Evolutionary conservation across 306 rosid genomes (phyloP), one percentile per base, ranked within the genome.

Genomic region (Gleditsia sinensis): DNA sequence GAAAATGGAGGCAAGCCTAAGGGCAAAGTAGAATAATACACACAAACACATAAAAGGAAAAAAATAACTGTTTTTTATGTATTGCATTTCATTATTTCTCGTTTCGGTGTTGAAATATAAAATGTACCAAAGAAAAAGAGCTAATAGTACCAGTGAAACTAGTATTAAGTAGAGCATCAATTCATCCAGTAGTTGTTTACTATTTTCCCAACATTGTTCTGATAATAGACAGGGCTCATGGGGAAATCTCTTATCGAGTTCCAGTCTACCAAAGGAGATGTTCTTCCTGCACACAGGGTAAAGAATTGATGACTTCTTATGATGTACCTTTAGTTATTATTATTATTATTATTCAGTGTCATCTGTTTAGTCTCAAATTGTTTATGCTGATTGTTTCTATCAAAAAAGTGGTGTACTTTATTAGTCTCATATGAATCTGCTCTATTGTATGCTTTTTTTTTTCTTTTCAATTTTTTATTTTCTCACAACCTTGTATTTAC

Each of bases 261-360:
- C 61, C 95, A 88, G 65, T 91, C 97, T 7, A 91, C 90, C 57
- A 91, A 88, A 86, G 94, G 89, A 58, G 97, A 94, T 16, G 95
- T 92, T 79, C 98, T 94, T 87, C 98, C 98, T 69, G 88, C 97
- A 43, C 98, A 94, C 87, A 94, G 87, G 97, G 98, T 94, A 67
- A 85, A 67, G 28, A 59, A 67, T 42, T 53, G 50, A 42, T 61
- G 17, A 20, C 46, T 7, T 28, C n/a, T 9, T 3, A 61, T 34
- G 48, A 36, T 5, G 4, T 9, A 20, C 28, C 64, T 23, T 67
- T 39, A n/a, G n/a, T 75, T 69, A 27, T 11, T 28, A 27, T 75
- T 42, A 11, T 34, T 36, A 34, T 60, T 32, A 33, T 32, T 5
- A 17, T 34, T 1, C 5, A 11, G 16, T 67, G 14, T 60, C 17